These are phyloP conservation scores for Crithidia thermophila DNA, from an alignment of 208 protist genomes.

Conservation along the genomic window DNA sequence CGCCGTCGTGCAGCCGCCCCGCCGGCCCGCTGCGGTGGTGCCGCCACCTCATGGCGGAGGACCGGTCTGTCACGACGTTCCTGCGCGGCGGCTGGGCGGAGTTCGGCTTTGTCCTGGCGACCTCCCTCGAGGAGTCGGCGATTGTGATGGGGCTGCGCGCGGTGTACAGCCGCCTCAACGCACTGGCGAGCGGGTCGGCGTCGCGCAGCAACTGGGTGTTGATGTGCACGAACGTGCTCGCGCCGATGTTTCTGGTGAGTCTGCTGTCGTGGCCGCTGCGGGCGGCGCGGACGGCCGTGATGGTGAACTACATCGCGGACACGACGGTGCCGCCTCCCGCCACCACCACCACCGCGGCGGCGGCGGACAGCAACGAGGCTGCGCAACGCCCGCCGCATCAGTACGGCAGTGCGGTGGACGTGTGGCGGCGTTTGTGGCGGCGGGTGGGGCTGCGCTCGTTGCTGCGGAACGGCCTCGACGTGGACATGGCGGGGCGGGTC, in stretches of 20 bases:
- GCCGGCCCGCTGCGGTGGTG: constrained; percentile 7
- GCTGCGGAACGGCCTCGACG: constrained; percentile 40
- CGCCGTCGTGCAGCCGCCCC: neutral
- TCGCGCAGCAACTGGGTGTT: neutral
- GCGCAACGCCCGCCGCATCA: neutral
- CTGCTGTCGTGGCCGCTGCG: constrained; percentile 35
- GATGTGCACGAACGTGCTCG: constrained; percentile 1
- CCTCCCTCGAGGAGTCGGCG: constrained; percentile 15
- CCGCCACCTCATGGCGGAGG: constrained; percentile 18
- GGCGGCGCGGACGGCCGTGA: constrained; percentile 21
- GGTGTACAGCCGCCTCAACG: neutral
- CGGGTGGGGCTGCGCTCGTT: constrained; percentile 21
- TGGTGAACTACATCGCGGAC: constrained; percentile 36
- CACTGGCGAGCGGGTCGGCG: too few species aligned
- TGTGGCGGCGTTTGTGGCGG: neutral
- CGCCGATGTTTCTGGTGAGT: constrained; percentile 9
- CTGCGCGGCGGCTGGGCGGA: constrained; percentile 31
- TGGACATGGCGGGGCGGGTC: constrained; percentile 32
- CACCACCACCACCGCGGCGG: neutral
- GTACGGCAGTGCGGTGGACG: constrained; percentile 12
- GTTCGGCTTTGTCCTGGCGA: constrained; percentile 22
- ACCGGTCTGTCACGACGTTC: neutral
- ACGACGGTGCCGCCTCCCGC: constrained; percentile 1
- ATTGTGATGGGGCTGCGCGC: constrained; percentile 11
- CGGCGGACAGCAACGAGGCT: neutral